A percentile compares a stretch with the other conserved stretches of the same genome.
phyloP scores from a whole-genome alignment of 164 flowering plant species.

The Nymphaea colorata region DNA sequence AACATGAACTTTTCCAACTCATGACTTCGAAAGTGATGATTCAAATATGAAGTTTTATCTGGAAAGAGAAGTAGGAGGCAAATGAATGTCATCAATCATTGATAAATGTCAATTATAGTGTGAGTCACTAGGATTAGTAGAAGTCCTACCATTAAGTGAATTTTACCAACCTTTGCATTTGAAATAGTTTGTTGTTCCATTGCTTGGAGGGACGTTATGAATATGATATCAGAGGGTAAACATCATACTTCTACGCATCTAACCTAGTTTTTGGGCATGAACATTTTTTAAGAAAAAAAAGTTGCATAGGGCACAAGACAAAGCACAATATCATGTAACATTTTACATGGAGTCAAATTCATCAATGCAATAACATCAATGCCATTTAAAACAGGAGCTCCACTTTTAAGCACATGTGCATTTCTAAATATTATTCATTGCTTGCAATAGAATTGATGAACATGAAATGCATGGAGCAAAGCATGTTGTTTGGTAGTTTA shows the following conservation, averaged over 20 bases:
- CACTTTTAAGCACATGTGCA: conserved; percentile 87
- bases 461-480: too few species aligned
- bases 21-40: background rate
- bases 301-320: background rate
- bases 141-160: conserved; percentile 95
- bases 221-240: background rate
- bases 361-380: conserved; percentile 91
- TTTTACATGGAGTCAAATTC: conserved; percentile 98
- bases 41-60: conserved; percentile 24
- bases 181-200: conserved; percentile 99
- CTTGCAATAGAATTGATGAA: too few species aligned
- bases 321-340: conserved; percentile 76
- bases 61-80: conserved; percentile 89
- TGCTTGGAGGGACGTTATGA: conserved; percentile 32
- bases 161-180: conserved; percentile 93
- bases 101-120: conserved; percentile 94
- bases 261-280: background rate
- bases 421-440: background rate
- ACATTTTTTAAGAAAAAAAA: background rate
- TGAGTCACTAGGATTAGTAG: conserved; percentile 98
- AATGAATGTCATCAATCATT: conserved; percentile 94
- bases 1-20: background rate
- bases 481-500: conserved; percentile 86
- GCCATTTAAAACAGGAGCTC: conserved; percentile 93
- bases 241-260: too few species aligned